Evolutionary conservation across 257 asterid genomes (phyloP), one percentile per base, ranked within the genome.

Genomic region (Linaria vulgaris): DNA sequence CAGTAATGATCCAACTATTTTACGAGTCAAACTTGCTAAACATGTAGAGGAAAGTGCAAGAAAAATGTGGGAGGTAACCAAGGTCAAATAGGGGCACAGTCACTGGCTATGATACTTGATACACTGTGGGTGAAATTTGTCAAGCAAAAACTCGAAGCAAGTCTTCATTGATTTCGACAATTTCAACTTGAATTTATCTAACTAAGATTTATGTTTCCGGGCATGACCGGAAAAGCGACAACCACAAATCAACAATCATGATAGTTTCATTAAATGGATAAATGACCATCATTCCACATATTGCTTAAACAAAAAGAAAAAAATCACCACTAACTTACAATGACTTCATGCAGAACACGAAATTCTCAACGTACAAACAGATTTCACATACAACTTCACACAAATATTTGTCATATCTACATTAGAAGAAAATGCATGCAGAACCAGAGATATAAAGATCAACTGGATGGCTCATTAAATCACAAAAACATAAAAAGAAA

Each of bases 11-110:
- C 41, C 6, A 31, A 25, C 53, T 48, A 54, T 43, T 21, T 15
- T 34, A 61, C 11, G 38, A 55, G 9, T 63, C 54, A 55, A 34
- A 56, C 59, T 70, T 41, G 44, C 34, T 24, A 51, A 51, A 51
- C 12, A 52, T 37, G 25, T 34, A 7, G 8, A 56, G 50, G 48
- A 50, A 52, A 25, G 17, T 3, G 13, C 51, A 56, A 56, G 25
- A 34, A 9, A 13, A 9, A 10, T 17, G 17, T 12, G 44, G 44
- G 51, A 6, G 23, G 22, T 14, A 25, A 17, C 13, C 25, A 21
- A 5, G 19, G 45, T n/a, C 23, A 53, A 51, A 41, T 16, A 4
- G 27, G 4, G 24, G 56, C 9, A 6, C 10, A 8, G 41, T 8
- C 41, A 45, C 41, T 61, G 17, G 39, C 56, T 31, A 25, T 12